Evolutionary conservation across 768 basidiomycete species (phyloP), one percentile per base, ranked within the genome.

Genomic region (Boletus subcaerulescens): DNA sequence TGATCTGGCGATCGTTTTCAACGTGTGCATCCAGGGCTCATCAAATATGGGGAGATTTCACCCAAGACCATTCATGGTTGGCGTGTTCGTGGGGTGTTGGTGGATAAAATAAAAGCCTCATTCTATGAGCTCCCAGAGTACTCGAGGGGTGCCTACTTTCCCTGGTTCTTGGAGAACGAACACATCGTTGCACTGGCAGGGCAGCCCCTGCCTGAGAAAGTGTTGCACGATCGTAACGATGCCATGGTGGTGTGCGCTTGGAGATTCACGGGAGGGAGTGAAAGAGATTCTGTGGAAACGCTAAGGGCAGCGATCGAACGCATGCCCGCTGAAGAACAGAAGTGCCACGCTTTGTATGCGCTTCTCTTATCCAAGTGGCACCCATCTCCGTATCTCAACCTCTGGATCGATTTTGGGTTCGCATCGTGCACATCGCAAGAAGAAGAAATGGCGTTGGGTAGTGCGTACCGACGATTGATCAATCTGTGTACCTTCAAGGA

Each of bases 141-240:
- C 7, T 3, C 14, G 3, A 55, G 53, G 20, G 47, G 53, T 14
- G 26, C 14, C 11, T 43, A 54, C 32, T 48, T 48, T 29, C 10
- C 33, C 11, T 54, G 53, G 53, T 54, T 54, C 41, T 31, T 55
- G 41, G 10, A 48, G 26, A 49, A 55, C 35, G 41, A 55, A 20
- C 47, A 55, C 35, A 24, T 55, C 35, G 14, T 55, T 24, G 47
- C 47, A n/a, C 17, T 38, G 18, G 35, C 42, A 12, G 42, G 47
- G 1, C 33, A 44, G 4, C 53, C 47, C 7, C 36, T 55, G 5
- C 5, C 53, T 2, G 14, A 35, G 15, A 9, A 39, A 38, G 5
- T 14, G 24, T n/a, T 31, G 14, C 11, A 43, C 7, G 47, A 38
- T 15, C n/a, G 4, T 20, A 8, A 9, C 2, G 33, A 43, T 39